These are phyloP conservation scores for Salix caprea DNA, from an alignment of 345 rosid species.

Conservation along the genomic window DNA sequence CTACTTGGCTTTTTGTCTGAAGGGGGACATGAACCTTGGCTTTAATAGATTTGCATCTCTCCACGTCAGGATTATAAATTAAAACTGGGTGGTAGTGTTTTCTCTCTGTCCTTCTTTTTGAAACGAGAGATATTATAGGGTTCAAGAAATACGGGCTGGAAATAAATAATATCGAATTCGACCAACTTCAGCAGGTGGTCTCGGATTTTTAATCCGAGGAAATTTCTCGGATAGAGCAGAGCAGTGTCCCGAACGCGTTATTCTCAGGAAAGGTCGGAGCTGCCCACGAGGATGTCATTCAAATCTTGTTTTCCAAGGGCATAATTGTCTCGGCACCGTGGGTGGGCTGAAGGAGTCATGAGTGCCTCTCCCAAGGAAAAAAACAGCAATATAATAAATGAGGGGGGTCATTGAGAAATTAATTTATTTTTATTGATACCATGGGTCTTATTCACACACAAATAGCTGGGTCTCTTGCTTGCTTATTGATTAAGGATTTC, in stretches of 20 bases:
- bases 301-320: background rate
- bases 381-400: background rate
- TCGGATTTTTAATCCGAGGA: background rate
- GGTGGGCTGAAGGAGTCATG: background rate
- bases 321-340: background rate
- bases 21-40: background rate
- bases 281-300: background rate
- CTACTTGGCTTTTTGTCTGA: background rate
- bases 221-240: background rate
- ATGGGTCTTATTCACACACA: background rate
- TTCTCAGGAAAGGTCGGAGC: background rate
- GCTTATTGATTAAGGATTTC: too few species aligned
- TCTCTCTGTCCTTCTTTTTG: too few species aligned
- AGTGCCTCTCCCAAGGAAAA: background rate
- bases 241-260: background rate
- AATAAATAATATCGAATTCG: too few species aligned
- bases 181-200: background rate
- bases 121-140: too few species aligned
- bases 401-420: background rate
- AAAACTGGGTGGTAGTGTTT: background rate
- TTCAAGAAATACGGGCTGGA: too few species aligned
- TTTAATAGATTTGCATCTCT: background rate
- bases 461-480: background rate
- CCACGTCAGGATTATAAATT: background rate
- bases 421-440: background rate